These are phyloP conservation scores for Diutina neorugosa DNA, from an alignment of 1,139 yeast genomes.

Conservation along the genomic window DNA sequence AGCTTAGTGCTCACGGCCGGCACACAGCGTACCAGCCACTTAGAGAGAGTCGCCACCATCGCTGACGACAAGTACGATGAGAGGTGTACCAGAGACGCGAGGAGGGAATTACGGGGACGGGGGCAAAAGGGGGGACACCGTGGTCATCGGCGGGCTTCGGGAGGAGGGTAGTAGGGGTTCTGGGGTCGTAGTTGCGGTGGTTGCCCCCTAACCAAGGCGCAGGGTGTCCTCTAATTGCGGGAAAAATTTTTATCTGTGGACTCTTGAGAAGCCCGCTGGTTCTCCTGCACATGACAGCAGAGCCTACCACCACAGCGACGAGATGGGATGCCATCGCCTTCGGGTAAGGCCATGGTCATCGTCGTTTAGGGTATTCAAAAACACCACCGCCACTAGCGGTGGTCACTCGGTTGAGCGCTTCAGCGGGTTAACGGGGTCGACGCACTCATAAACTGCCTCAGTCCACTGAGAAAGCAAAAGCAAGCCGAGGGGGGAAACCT, in stretches of 20 bases:
- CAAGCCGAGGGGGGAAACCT: background rate
- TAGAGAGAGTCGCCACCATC: background rate
- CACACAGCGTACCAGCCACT: background rate
- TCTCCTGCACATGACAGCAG: background rate
- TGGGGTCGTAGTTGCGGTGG: background rate
- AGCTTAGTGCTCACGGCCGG: background rate
- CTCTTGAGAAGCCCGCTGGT: background rate
- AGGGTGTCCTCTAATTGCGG: slow-evolving; percentile 1
- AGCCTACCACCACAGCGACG: background rate
- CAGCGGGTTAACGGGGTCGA: background rate
- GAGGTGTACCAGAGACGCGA: background rate
- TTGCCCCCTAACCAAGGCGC: background rate
- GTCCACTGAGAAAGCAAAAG: background rate
- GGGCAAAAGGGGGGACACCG: background rate
- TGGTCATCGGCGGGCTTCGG: background rate
- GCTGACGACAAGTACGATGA: background rate
- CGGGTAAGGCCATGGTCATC: no score
- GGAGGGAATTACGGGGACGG: background rate
- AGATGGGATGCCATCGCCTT: background rate
- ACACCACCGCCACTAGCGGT: background rate
- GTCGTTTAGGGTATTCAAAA: background rate
- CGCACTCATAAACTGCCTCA: background rate
- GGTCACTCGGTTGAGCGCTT: background rate
- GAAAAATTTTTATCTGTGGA: background rate
- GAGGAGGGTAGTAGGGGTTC: background rate